Evolutionary conservation across 192 early-diverging fungal species (phyloP).

Genomic region (Coemansia sp.): DNA sequence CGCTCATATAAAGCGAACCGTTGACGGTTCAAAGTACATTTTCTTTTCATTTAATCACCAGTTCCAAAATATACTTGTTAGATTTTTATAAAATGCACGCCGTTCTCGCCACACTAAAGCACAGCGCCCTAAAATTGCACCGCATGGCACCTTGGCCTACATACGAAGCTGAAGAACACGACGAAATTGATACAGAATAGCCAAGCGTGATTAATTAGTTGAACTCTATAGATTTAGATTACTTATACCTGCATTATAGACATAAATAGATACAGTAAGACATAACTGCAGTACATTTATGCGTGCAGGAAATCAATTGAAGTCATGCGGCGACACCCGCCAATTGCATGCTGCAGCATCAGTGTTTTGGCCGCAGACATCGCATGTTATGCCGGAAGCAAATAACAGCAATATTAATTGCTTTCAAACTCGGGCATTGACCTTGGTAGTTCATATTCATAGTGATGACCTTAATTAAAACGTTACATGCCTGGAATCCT

Average conservation of each 20-base stretch:
- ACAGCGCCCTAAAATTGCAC: not conserved
- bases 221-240: not conserved
- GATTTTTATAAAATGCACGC: not conserved
- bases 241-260: not conserved
- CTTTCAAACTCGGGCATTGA: not conserved
- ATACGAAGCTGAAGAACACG: slow-evolving; percentile 6
- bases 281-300: not conserved
- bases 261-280: not conserved
- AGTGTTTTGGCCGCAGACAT: not conserved
- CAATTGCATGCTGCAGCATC: not conserved
- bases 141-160: slow-evolving; percentile 19
- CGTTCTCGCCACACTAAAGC: not conserved
- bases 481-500: not conserved
- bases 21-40: not conserved
- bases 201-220: not conserved
- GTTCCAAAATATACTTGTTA: not conserved
- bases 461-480: not conserved
- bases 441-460: not conserved
- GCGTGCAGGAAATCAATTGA: not conserved
- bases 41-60: not conserved
- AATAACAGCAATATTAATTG: slow-evolving; percentile 1
- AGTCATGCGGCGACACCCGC: not conserved
- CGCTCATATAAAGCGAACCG: not conserved
- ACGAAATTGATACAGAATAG: not conserved
- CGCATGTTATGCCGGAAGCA: not conserved